Evolutionary conservation across 768 basidiomycete species (phyloP), one percentile per base, ranked within the genome.

Genomic region (Suillus weaverae): DNA sequence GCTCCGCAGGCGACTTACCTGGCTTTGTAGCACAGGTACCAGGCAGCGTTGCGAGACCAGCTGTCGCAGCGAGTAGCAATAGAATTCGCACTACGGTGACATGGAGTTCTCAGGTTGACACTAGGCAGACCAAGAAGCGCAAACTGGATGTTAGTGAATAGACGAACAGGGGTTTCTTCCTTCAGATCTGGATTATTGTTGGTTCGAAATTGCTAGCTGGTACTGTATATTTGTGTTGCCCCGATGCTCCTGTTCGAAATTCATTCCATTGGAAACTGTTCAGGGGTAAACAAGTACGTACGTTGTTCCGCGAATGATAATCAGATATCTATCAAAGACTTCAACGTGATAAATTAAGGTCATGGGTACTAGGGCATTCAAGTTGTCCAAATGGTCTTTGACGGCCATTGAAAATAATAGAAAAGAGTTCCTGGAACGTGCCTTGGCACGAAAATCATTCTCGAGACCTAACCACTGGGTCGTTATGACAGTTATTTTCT

Each of bases 61-160:
- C 43, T 8, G 43, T 48, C 18, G 10, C 63, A 18, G 22, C 60
- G 5, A 10, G 13, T 2, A 18, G 30, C 10, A 30, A 38, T 62
- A 30, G 22, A 50, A 20, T 22, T 18, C 9, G 51, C 3, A n/a
- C 26, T 22, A n/a, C 13, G 26, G 2, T 30, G 5, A 16, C 18
- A 11, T 43, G 33, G 54, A 20, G 26, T 30, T 57, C 56, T 57
- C 38, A 18, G 36, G 38, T 41, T 18, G 64, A 66, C 54, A 61
- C 60, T 55, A 62, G 26, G 14, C 46, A 16, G 16, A n/a, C n/a
- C 39, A 76, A 63, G 62, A 74, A 71, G 61, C 73, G 74, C 33
- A 76, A 66, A 54, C 13, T 76, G 61, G 63, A 59, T 5, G 67
- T 63, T 3, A 62, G 61, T 20, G 63, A 66, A 16, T 62, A 64